phyloP scores from a whole-genome alignment of 495 filamentous ascomycete species.

The Choiromyces venosus region DNA sequence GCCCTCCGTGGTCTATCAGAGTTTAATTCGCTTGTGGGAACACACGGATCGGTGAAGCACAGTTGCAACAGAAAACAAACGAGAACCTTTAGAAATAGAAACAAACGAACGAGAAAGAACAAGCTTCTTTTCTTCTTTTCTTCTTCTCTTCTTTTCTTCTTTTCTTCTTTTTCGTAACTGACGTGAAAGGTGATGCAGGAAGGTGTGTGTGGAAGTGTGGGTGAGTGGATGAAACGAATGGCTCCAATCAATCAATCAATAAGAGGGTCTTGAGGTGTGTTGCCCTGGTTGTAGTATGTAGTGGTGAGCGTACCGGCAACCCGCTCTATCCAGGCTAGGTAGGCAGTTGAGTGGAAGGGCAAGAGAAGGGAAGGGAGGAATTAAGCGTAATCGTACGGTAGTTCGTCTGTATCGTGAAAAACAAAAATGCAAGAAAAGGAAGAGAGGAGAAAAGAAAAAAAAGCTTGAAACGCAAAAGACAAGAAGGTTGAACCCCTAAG shows the following conservation, averaged over 20 bases:
- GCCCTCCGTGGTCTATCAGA: neutral
- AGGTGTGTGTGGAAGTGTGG: conserved; percentile 5
- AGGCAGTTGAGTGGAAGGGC: neutral
- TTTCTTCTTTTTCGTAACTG: neutral
- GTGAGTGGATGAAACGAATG: conserved; percentile 3
- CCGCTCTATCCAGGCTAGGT: neutral
- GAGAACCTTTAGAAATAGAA: neutral
- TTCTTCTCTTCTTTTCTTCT: neutral
- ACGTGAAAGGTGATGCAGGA: conserved; percentile 11
- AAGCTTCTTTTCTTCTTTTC: neutral
- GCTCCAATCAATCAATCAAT: neutral
- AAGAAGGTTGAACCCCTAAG: conserved; percentile 7
- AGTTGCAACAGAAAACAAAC: neutral
- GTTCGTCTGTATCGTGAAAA: conserved; percentile 34
- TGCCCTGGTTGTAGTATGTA: neutral
- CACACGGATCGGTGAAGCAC: neutral
- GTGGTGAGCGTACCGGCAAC: neutral
- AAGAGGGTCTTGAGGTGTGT: neutral
- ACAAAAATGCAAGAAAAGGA: neutral
- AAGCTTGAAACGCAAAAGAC: neutral
- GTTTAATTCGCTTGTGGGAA: neutral
- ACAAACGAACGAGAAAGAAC: neutral
- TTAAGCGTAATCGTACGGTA: neutral
- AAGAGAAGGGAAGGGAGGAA: neutral
- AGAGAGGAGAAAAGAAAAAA: neutral